phyloP scores from a whole-genome alignment of 192 early-diverging fungal species.

The Ambispora gerdemannii region DNA sequence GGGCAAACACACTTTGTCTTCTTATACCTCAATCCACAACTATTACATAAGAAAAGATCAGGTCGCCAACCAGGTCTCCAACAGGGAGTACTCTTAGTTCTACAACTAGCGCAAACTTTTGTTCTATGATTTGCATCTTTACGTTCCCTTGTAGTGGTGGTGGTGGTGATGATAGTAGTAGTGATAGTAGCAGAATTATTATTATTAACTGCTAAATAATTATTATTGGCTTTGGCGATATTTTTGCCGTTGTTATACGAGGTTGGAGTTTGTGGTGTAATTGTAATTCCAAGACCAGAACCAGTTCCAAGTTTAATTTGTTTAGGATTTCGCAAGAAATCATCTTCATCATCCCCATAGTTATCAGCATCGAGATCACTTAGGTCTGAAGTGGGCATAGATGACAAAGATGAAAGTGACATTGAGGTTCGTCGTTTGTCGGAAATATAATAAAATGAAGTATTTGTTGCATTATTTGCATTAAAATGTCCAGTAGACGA shows the following conservation, averaged over 20 bases:
- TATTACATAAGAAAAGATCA: slow-evolving; percentile 40
- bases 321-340: slow-evolving; percentile 10
- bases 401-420: slow-evolving; percentile 14
- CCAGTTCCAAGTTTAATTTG: neutral
- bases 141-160: neutral
- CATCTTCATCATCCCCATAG: slow-evolving; percentile 32
- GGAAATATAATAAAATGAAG: neutral
- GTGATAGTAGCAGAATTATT: no score
- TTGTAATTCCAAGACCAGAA: slow-evolving; percentile 2
- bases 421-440: slow-evolving; percentile 17
- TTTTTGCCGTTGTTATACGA: no score
- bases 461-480: neutral
- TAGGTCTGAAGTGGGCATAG: slow-evolving; percentile 19
- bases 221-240: no score
- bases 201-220: no score
- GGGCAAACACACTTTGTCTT: slow-evolving; percentile 43
- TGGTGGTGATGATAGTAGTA: no score
- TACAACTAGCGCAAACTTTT: slow-evolving; percentile 40
- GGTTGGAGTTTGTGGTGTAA: neutral
- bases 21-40: slow-evolving; percentile 44
- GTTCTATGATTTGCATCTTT: slow-evolving; percentile 7
- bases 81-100: slow-evolving; percentile 40
- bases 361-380: slow-evolving; percentile 25
- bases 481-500: neutral
- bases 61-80: slow-evolving; percentile 43